Percentiles rank a stretch among this genome's conserved stretches.
These are phyloP conservation scores for Stenogyne calaminthoides DNA, from an alignment of 305 asterid species.

Conservation along the genomic window DNA sequence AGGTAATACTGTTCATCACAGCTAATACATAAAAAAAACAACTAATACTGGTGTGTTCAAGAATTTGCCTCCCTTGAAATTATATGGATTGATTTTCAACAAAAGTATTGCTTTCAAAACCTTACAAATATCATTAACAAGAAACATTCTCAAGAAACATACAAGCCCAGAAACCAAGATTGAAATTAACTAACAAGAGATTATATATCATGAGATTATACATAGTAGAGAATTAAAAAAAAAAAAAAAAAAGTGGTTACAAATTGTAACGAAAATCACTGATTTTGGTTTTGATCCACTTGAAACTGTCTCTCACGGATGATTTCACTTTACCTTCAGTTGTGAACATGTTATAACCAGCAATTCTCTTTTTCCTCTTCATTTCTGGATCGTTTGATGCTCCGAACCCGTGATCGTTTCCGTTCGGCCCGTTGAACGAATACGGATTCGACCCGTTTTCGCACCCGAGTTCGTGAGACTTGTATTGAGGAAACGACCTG, in stretches of 20 bases:
- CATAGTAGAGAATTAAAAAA: neutral
- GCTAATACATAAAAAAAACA: too few species aligned
- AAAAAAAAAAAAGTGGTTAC: neutral
- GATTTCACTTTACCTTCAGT: slow-evolving; percentile 78
- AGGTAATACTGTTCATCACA: too few species aligned
- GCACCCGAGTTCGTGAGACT: slow-evolving; percentile 41
- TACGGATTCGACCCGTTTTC: slow-evolving; percentile 44
- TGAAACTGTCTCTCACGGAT: slow-evolving; percentile 68
- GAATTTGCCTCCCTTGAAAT: neutral
- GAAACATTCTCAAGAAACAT: neutral
- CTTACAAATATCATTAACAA: neutral
- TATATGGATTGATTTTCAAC: neutral
- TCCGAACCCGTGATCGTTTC: slow-evolving; percentile 36
- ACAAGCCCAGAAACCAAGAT: neutral
- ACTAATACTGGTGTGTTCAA: too few species aligned
- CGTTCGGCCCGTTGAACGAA: slow-evolving; percentile 65
- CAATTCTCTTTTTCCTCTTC: slow-evolving; percentile 87
- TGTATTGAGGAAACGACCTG: slow-evolving; percentile 63
- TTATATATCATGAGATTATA: neutral
- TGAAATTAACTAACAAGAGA: neutral
- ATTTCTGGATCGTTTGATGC: slow-evolving; percentile 57
- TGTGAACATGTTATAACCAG: slow-evolving; percentile 64
- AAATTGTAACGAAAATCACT: slow-evolving; percentile 37
- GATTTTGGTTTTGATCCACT: slow-evolving; percentile 82
- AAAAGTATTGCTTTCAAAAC: neutral